Evolutionary conservation across 164 flowering plant genomes (phyloP), one percentile per base, ranked within the genome.

Genomic region (Houttuynia cordata): DNA sequence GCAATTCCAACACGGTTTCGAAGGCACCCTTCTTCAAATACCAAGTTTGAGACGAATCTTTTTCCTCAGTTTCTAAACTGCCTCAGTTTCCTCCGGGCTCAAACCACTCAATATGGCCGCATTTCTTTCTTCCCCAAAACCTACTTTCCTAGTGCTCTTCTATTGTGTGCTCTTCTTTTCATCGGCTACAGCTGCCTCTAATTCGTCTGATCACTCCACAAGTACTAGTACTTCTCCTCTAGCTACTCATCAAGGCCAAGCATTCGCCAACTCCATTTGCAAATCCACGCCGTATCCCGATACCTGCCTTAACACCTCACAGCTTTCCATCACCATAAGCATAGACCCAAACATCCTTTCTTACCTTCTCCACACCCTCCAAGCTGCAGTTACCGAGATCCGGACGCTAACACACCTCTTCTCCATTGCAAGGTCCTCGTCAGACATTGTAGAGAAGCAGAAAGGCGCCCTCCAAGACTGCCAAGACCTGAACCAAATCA

Each of bases 391-490:
- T 7, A 69, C 83, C 40, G 84, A 84, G 64, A 76, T 76, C 19
- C 62, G 7, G 7, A 82, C 86, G 64, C 77, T 90, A 64, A 60
- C 80, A 8, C 15, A 59, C 54, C 72, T 86, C 10, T 62, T 90
- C 42, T 30, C 62, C 53, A 59, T 53, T 0, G 59, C 69, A 1
- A 62, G 65, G 0, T 21, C 54, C 39, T n/a, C n/a, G n/a, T 53
- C 67, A 0, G 74, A 64, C 54, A 61, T 90, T 60, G 61, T 82
- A 0, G 94, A 93, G 56, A 79, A 70, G 22, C 90, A 82, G 52
- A 78, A 57, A 65, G 96, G 99, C 10, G 57, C 92, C 15, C 24
- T 93, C 52, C 82, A 84, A 61, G 99, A 93, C 62, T 93, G 99
- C 72, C 54, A 51, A 24, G 94, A 93, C 0, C 92, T 93, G 9